Evolutionary conservation across 2,329 filamentous ascomycete species (phyloP).

Genomic region (Colletotrichum kahawae): DNA sequence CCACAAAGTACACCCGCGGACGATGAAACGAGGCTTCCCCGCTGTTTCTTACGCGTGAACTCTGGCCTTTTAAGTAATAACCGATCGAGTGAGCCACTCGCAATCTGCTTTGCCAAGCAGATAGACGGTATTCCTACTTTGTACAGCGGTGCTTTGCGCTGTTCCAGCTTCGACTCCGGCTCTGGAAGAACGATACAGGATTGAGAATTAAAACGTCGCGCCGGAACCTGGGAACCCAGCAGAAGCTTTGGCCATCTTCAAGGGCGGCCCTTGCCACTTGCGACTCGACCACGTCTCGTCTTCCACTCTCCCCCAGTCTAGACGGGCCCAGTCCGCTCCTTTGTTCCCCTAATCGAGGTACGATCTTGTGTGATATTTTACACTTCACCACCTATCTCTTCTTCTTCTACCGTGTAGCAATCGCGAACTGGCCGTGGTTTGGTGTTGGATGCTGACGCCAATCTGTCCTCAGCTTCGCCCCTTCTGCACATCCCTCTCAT

Average conservation of each 20-base stretch:
- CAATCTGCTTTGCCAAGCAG: slow-evolving; percentile 1
- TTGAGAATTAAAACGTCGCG: not conserved
- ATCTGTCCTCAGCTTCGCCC: not conserved
- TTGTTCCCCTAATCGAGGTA: slow-evolving; percentile 19
- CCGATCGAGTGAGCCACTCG: not conserved
- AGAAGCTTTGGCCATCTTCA: slow-evolving; percentile 21
- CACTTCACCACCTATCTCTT: not conserved
- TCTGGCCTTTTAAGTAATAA: slow-evolving; percentile 7
- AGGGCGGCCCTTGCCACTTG: slow-evolving; percentile 19
- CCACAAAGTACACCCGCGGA: not conserved
- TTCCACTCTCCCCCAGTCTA: slow-evolving; percentile 8
- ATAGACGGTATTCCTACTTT: not conserved
- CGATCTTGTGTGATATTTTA: not conserved
- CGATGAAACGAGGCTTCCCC: slow-evolving; percentile 15
- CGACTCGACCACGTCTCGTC: slow-evolving; percentile 22
- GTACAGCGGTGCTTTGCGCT: not conserved
- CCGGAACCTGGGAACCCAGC: not conserved
- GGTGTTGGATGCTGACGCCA: slow-evolving; percentile 2
- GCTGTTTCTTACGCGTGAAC: slow-evolving; percentile 12
- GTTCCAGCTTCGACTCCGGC: not conserved
- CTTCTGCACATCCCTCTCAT: not conserved
- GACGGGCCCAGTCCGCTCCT: slow-evolving; percentile 7
- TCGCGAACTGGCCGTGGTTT: not conserved
- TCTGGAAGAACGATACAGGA: not conserved
- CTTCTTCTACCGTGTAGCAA: not conserved